Conservation (phyloP, 257 asterid species). For the Striga asiatica region DNA sequence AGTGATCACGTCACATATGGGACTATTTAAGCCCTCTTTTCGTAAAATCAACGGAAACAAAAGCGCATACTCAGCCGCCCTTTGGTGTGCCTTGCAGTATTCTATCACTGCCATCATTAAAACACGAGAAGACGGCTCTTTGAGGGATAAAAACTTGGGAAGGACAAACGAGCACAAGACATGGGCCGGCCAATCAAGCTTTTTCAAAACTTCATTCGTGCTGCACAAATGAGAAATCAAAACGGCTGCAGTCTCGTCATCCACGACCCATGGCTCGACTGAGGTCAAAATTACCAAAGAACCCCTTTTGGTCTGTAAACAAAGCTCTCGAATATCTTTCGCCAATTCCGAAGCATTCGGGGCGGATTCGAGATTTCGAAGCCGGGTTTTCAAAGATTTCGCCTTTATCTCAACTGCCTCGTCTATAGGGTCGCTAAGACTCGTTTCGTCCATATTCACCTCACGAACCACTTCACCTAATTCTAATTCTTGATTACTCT, state of each 20-base stretch:
- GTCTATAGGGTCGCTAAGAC: conserved; percentile 21
- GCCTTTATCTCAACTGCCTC: conserved; percentile 31
- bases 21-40: conserved; percentile 47
- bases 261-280: conserved; percentile 63
- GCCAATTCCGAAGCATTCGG: conserved; percentile 34
- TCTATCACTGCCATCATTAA: conserved; percentile 33
- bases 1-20: conserved; percentile 44
- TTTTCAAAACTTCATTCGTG: conserved; percentile 28
- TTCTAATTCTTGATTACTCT: conserved; percentile 10
- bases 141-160: conserved; percentile 49
- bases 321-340: conserved; percentile 35
- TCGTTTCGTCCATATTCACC: conserved; percentile 10
- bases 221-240: conserved; percentile 34
- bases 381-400: conserved; percentile 20
- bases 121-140: conserved; percentile 45
- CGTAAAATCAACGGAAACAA: conserved; percentile 43
- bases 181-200: conserved; percentile 44
- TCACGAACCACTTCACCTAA: conserved; percentile 32
- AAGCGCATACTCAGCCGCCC: conserved; percentile 54
- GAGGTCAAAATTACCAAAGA: conserved; percentile 31
- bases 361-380: conserved; percentile 27
- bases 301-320: conserved; percentile 17
- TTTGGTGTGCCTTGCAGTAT: conserved; percentile 58
- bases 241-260: conserved; percentile 56
- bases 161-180: conserved; percentile 55